A percentile compares a stretch with the other conserved stretches of the same genome.
phyloP scores from a whole-genome alignment of 345 rosid species.

The Camelina laxa region DNA sequence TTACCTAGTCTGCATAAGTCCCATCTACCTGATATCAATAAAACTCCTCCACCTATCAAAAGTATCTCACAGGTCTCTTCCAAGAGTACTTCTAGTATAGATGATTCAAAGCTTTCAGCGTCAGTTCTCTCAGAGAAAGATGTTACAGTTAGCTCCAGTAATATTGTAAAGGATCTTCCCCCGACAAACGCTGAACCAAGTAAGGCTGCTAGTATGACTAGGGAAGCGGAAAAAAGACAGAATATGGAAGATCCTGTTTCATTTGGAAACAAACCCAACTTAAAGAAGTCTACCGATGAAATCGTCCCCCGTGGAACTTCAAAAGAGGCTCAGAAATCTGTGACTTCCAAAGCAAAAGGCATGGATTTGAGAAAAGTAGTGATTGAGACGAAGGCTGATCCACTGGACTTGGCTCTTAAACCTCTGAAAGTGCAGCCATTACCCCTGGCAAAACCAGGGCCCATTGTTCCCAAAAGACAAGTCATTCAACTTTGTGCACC shows the following conservation, averaged over 20 bases:
- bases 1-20: conserved; percentile 48
- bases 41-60: conserved; percentile 46
- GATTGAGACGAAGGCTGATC: conserved; percentile 51
- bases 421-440: conserved; percentile 51
- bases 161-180: conserved; percentile 38
- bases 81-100: conserved; percentile 43
- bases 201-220: conserved; percentile 49
- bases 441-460: conserved; percentile 52
- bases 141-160: conserved; percentile 38
- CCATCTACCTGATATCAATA: conserved; percentile 43
- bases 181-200: conserved; percentile 49
- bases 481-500: conserved; percentile 89
- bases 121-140: conserved; percentile 44
- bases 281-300: conserved; percentile 48
- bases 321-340: conserved; percentile 44
- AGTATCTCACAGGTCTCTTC: conserved; percentile 44
- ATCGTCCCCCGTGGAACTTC: conserved; percentile 39
- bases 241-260: conserved; percentile 39
- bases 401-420: conserved; percentile 55
- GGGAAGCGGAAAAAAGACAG: conserved; percentile 48
- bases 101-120: conserved; percentile 45
- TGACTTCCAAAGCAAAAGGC: conserved; percentile 47
- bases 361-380: conserved; percentile 59
- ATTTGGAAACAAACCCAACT: conserved; percentile 40
- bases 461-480: conserved; percentile 76